Evolutionary conservation across 1,284 basidiomycete species (phyloP), one percentile per base, ranked within the genome.

Genomic region (Gomphus bonarii): DNA sequence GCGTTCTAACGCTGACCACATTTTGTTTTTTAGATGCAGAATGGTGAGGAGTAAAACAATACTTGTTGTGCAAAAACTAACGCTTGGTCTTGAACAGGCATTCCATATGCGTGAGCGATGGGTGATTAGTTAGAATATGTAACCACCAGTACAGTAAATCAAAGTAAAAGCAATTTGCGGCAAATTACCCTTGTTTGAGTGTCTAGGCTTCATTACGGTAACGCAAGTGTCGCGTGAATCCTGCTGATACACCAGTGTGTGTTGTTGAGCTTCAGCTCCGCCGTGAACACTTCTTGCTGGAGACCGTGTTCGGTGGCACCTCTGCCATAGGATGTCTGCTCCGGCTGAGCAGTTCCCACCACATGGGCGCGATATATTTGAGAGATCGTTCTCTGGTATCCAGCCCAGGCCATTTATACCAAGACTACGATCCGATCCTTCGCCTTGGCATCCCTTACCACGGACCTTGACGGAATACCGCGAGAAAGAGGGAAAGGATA

Each of bases 381-480:
- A 82, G 49, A 73, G 72, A 48, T 74, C 70, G 59, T 66, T 78
- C 36, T 72, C 76, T 61, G 78, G 80, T 60, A 75, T 77, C 53
- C 73, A 75, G 64, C 72, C 78, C 61, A 77, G 75, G 50, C 77
- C 80, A 51, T 73, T 70, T 65, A 74, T 85, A 70, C 81, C 85
- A 57, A 75, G 67, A 55, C 73, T 83, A 50, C 75, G 77, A 63
- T 80, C 79, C 18, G 81, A 84, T 67, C 67, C 75, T 50, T 66
- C 69, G 54, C 59, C 69, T 46, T 69, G 69, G 64, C 68, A 67
- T 56, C 71, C 70, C 14, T 63, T 72, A 48, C 75, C 80, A 16
- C 69, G 70, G 51, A 78, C 74, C 55, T 76, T 89, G 42, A 67
- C 73, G 43, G 82, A 83, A 61, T 88, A 87, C 64, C 77, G 85